A percentile compares a stretch with the other conserved stretches of the same genome.
These are phyloP conservation scores for Daldinia caldariorum DNA, from an alignment of 495 filamentous ascomycete species.

Conservation along the genomic window DNA sequence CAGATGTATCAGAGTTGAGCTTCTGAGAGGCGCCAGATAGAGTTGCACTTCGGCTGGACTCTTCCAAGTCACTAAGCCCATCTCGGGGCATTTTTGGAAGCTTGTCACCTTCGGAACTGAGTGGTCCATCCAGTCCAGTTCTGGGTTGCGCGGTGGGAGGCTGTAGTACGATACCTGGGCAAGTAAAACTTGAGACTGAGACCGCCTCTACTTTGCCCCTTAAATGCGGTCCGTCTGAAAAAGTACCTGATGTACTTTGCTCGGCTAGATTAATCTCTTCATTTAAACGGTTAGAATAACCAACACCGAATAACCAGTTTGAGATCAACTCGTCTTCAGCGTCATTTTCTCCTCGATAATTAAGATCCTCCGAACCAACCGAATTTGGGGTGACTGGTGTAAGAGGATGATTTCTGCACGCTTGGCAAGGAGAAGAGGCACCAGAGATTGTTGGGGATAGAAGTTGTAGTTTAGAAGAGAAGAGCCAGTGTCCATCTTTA, in stretches of 20 bases:
- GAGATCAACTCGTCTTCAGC: constrained; percentile 34
- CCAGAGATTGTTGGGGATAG: constrained; percentile 20
- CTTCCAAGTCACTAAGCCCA: constrained; percentile 21
- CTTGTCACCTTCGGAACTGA: constrained; percentile 41
- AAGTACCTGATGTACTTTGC: neutral
- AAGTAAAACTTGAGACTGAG: neutral
- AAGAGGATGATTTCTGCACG: constrained; percentile 33
- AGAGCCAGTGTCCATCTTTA: constrained; percentile 39
- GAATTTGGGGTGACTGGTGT: constrained; percentile 39
- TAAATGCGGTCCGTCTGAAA: neutral
- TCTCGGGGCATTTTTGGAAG: constrained; percentile 30
- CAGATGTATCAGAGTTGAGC: constrained; percentile 34
- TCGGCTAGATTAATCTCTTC: constrained; percentile 2
- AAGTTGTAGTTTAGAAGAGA: constrained; percentile 13
- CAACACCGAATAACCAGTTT: constrained; percentile 34
- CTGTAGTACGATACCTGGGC: constrained; percentile 24
- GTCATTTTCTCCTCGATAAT: constrained; percentile 22
- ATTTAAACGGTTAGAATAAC: constrained; percentile 4
- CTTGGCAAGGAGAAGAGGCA: constrained; percentile 20
- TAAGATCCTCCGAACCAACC: constrained; percentile 13
- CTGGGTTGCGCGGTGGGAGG: constrained; percentile 19
- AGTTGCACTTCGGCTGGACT: constrained; percentile 26
- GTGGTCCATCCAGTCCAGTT: constrained; percentile 44
- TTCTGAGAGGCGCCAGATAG: constrained; percentile 28
- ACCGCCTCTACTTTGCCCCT: neutral